Conservation (phyloP, 768 basidiomycete genomes). For the Tricholoma bakamatsutake region DNA sequence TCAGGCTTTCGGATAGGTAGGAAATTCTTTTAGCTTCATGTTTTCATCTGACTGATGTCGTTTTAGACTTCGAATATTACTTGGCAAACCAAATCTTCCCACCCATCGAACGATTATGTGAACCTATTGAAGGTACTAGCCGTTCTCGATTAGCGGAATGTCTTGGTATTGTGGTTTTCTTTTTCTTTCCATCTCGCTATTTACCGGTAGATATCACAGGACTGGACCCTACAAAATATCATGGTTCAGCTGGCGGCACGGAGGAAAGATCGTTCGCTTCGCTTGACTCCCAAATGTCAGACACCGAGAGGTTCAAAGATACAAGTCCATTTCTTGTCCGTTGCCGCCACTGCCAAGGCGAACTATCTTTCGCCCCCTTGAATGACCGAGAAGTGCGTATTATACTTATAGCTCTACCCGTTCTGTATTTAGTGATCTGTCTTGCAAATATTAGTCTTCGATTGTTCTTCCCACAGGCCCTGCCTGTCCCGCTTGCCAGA, state of each 20-base stretch:
- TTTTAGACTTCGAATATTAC: conserved; percentile 85
- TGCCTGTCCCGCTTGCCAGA: conserved; percentile 63
- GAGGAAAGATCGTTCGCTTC: conserved; percentile 70
- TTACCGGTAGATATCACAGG: conserved; percentile 30
- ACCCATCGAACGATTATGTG: conserved; percentile 92
- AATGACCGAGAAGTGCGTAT: conserved; percentile 49
- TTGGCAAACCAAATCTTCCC: conserved; percentile 89
- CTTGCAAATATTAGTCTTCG: conserved; percentile 45
- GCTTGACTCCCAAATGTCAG: conserved; percentile 86
- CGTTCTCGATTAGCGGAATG: conserved; percentile 90
- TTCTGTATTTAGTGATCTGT: conserved; percentile 1
- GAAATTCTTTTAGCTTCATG: background rate
- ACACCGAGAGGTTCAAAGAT: conserved; percentile 82
- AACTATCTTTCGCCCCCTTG: conserved; percentile 52
- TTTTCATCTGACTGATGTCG: conserved; percentile 5
- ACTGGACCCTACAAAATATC: conserved; percentile 55
- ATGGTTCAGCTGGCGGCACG: conserved; percentile 30
- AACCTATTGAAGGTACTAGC: conserved; percentile 95
- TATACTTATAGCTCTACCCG: background rate
- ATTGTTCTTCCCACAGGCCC: conserved; percentile 62
- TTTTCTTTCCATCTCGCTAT: background rate
- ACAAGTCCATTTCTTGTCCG: conserved; percentile 64
- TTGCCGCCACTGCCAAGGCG: conserved; percentile 69
- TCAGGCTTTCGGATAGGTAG: conserved; percentile 71
- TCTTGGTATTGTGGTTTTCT: conserved; percentile 50